Evolutionary conservation across 2,329 filamentous ascomycete species (phyloP), one percentile per base, ranked within the genome.

Genomic region (Cordyceps pruinosa): DNA sequence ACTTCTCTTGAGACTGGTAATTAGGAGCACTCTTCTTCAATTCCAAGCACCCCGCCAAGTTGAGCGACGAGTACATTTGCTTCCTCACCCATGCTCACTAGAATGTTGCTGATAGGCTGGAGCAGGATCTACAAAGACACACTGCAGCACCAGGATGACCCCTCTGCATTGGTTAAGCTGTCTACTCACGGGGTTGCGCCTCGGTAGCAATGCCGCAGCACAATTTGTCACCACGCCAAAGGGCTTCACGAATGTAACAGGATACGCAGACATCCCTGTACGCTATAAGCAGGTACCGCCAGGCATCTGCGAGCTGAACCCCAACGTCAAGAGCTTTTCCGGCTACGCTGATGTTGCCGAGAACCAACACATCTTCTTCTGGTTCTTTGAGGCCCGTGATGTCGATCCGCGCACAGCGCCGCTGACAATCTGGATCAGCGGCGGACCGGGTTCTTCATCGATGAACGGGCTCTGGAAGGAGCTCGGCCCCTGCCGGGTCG

Each of bases 401-500:
- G 37, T 52, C 12, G 61, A 63, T 5, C 61, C 65, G 2, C 52
- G 63, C 35, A 64, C 63, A 54, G 66, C 65, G 5, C 66, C 61
- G 41, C 64, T 82, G 58, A 78, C 76, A 4, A 77, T 83, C 62
- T 83, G 78, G 78, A 69, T 85, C 52, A 84, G 83, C 66, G 82
- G 82, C 28, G 82, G 82, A 2, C 82, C 82, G 3, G 82, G 82
- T 13, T 74, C 73, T 42, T 64, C 63, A 13, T 64, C 63, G 13
- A 56, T 65, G 60, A 60, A 61, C 42, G 63, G 62, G 1, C 44
- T 65, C 2, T 59, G 63, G 21, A 52, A 60, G 19, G 62, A 63
- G 48, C 28, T 50, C 21, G 49, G 57, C 17, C 58, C 2, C 28
- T 82, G 74, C 64, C 68, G 77, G 60, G 67, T 80, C 25, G 67